Conservation (phyloP, 768 basidiomycete species). For the Boletus coccyginus region DNA sequence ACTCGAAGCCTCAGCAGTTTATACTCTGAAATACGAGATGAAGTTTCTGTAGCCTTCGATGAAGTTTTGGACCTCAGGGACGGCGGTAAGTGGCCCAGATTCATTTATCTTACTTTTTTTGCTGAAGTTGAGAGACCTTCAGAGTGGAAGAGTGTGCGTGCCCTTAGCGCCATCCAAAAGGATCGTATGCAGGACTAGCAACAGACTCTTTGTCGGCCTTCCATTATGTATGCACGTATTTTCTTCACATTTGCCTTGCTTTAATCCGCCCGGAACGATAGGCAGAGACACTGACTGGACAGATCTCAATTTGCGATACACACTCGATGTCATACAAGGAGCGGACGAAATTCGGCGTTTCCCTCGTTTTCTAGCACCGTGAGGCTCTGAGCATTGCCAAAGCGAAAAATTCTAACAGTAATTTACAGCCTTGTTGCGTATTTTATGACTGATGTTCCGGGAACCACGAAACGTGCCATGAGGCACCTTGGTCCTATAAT, state of each 20-base stretch:
- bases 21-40: constrained; percentile 26
- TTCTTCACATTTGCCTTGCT: too few species aligned
- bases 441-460: too few species aligned
- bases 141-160: constrained; percentile 41
- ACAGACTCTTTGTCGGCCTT: constrained; percentile 48
- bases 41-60: constrained; percentile 40
- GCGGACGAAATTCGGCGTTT: constrained; percentile 13
- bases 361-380: constrained; percentile 37
- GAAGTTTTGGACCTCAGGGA: constrained; percentile 32
- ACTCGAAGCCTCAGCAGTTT: constrained; percentile 32
- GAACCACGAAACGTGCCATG: too few species aligned
- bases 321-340: too few species aligned
- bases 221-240: constrained; percentile 17
- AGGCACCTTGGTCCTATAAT: constrained; percentile 2
- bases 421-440: too few species aligned
- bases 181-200: background rate
- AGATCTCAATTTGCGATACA: too few species aligned
- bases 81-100: constrained; percentile 8
- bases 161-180: constrained; percentile 22
- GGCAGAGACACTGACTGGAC: too few species aligned
- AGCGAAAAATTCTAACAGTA: background rate
- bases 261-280: too few species aligned
- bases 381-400: background rate
- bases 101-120: background rate
- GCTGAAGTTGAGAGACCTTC: background rate